Conservation (phyloP, 495 filamentous ascomycete species). For the Cercophora newfieldiana region DNA sequence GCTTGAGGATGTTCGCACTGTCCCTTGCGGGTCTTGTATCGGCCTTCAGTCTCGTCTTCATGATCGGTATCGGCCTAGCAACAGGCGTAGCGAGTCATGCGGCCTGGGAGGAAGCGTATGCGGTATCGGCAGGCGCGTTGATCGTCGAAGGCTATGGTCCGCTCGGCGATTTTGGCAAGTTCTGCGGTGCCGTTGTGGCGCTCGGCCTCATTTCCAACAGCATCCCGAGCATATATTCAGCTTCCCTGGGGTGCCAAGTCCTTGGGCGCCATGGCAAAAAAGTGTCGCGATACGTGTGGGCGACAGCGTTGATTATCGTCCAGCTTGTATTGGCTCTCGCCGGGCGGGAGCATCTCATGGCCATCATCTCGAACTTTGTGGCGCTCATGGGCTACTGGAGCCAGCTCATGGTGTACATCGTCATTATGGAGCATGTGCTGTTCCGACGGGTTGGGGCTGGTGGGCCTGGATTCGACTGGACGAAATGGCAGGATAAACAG, state of each 20-base stretch:
- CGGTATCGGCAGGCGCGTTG: constrained; percentile 53
- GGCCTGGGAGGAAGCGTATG: constrained; percentile 14
- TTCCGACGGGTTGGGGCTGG: constrained; percentile 50
- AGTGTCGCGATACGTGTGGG: constrained; percentile 65
- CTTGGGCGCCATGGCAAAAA: constrained; percentile 55
- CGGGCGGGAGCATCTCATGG: constrained; percentile 60
- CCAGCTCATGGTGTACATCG: constrained; percentile 62
- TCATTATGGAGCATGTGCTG: constrained; percentile 62
- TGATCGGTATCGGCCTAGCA: constrained; percentile 12
- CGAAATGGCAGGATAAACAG: constrained; percentile 57
- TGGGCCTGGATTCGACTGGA: constrained; percentile 57
- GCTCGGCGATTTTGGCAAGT: constrained; percentile 66
- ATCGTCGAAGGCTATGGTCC: constrained; percentile 65
- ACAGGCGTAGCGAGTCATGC: constrained; percentile 6
- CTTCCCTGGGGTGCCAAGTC: constrained; percentile 67
- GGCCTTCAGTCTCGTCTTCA: constrained; percentile 3
- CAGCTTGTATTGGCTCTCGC: constrained; percentile 64
- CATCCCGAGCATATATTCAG: constrained; percentile 66
- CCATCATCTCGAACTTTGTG: constrained; percentile 71
- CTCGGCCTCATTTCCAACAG: constrained; percentile 72
- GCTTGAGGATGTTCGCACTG: background rate
- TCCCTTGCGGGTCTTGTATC: background rate
- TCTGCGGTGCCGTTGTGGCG: constrained; percentile 67
- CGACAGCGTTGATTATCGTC: constrained; percentile 57
- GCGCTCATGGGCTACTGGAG: constrained; percentile 75